Conservation (phyloP, 2,329 filamentous ascomycete genomes). For the Xylaria sp. region DNA sequence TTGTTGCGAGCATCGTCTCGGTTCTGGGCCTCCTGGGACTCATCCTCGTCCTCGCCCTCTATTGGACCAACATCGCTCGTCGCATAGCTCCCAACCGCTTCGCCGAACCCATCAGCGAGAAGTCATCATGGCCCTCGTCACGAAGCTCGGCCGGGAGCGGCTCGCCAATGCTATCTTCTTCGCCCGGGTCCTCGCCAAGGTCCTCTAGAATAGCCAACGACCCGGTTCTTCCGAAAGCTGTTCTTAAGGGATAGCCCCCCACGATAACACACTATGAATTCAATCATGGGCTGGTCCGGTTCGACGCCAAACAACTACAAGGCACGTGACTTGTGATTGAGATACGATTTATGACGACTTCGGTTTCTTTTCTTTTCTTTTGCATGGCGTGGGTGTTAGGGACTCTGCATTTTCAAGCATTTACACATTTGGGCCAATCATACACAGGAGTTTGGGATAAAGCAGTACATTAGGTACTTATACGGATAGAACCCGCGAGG, state of each 20-base stretch:
- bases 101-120: constrained; percentile 27
- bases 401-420: constrained; percentile 11
- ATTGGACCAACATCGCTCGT: constrained; percentile 28
- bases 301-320: not conserved
- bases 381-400: constrained; percentile 15
- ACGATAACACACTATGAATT: not conserved
- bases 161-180: constrained; percentile 4
- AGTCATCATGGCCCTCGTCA: constrained; percentile 25
- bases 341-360: constrained; percentile 2
- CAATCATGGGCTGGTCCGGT: not conserved
- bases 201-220: constrained; percentile 10
- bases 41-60: constrained; percentile 24
- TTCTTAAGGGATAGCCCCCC: constrained; percentile 4
- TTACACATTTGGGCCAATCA: not conserved
- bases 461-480: not conserved
- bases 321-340: not conserved
- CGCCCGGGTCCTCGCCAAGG: constrained; percentile 5
- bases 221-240: constrained; percentile 15
- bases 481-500: constrained; percentile 2
- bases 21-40: constrained; percentile 25
- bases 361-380: not conserved
- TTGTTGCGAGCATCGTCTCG: constrained; percentile 25
- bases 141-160: not conserved
- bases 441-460: constrained; percentile 8
- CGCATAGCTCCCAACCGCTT: constrained; percentile 27